Conservation (phyloP, 208 protist genomes). For the Trichomonas vaginalis region DNA sequence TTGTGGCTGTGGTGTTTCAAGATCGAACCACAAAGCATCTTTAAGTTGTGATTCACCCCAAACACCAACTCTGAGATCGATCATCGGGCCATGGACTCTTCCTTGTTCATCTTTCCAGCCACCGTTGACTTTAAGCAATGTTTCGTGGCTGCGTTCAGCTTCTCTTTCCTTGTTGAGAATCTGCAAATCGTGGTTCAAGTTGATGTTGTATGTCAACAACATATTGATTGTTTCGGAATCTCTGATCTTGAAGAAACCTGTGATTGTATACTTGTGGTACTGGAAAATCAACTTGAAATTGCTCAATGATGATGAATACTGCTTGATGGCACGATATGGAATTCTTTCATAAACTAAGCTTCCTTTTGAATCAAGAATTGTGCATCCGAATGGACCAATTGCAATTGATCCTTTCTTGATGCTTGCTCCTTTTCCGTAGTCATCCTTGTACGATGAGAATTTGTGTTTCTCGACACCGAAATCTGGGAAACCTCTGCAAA, state of each 20-base stretch:
- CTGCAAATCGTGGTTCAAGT: not conserved
- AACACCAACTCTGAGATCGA: not conserved
- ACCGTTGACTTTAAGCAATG: not conserved
- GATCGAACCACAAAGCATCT: not conserved
- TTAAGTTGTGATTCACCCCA: not conserved
- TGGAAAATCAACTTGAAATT: not conserved
- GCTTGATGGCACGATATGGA: not conserved
- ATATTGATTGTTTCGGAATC: not conserved
- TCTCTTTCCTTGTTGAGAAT: not conserved
- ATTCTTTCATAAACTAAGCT: not conserved
- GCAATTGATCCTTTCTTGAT: not conserved
- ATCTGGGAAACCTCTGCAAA: not conserved
- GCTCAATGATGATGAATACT: not conserved
- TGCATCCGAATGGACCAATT: not conserved
- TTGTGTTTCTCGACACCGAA: not conserved
- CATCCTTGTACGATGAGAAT: not conserved
- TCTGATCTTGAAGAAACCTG: not conserved
- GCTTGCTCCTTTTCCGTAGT: not conserved
- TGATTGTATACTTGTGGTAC: too few relatives aligned
- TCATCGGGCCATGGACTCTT: not conserved
- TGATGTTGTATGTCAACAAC: not conserved
- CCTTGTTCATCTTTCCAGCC: slow-evolving; percentile 2
- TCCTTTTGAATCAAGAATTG: not conserved
- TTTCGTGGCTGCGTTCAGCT: not conserved
- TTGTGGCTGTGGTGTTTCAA: not conserved